Evolutionary conservation across 2,329 filamentous ascomycete species (phyloP), one percentile per base, ranked within the genome.

Genomic region (Botrytis pseudocinerea): DNA sequence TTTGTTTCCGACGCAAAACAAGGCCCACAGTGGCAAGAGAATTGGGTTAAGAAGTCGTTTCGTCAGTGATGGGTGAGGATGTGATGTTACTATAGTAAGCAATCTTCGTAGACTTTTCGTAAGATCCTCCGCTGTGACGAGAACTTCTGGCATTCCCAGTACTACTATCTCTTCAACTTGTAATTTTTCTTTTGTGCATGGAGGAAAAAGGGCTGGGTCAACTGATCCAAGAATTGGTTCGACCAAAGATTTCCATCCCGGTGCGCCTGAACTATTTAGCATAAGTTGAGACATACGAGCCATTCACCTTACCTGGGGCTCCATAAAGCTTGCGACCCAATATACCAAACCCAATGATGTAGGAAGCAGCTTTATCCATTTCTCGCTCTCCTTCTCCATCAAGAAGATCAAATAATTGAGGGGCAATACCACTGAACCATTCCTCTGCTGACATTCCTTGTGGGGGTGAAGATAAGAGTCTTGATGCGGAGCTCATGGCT

Each of bases 271-370:
- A 73, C 14, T 4, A 75, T 61, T 75, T 73, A 77, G 66, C 32
- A 64, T 68, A 63, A 64, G 5, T n/a, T 20, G 32, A 32, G 48
- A 68, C 10, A 25, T 54, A 78, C 75, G 57, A 28, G 44, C 20
- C 77, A 74, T 76, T 76, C 83, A 22, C n/a, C 38, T 38, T 69
- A 82, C 89, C 90, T 66, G 90, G 90, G 10, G 90, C 89, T 18
- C 91, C 91, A 69, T 85, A 88, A 40, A 87, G 84, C 77, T 86
- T 90, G 73, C 87, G 88, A 4, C 90, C 91, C 14, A 93, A 80
- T 28, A 93, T 88, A 0, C 91, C 91, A 78, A 88, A 91, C 1
- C 88, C 88, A 75, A 91, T 89, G 28, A 91, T 85, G 76, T 90
- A 90, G 0, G 88, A 85, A 18, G 88, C 87, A 18, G 86, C 89